Evolutionary conservation across 2,329 filamentous ascomycete genomes (phyloP), one percentile per base, ranked within the genome.

Genomic region (Cercospora zeina): DNA sequence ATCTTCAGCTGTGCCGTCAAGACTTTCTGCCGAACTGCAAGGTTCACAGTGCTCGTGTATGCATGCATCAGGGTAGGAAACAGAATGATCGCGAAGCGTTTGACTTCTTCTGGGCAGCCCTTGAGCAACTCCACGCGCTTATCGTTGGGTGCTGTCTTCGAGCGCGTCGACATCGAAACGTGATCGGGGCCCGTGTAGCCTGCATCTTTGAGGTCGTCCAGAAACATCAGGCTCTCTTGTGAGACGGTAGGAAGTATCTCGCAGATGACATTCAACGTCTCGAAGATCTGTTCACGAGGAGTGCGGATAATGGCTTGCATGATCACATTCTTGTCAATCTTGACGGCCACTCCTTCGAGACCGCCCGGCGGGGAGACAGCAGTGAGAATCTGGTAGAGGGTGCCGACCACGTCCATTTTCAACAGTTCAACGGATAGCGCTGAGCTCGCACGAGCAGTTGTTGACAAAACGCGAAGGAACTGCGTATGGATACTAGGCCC

Each of bases 221-320:
- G 72, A 63, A 80, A 81, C n/a, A 77, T 77, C 4, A 82, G 74
- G 37, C 79, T 79, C 56, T 84, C 81, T 54, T 81, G 82, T 11
- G 88, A 87, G 14, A 93, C 81, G 54, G 85, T 87, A 1, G 93
- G 93, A 36, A 99, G 82, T 31, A 99, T 81, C 78, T 99, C 95
- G 79, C 95, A 97, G 67, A 99, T 92, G 66, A 99, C 92, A 74
- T 97, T 97, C 66, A 99, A 83, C 1, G 96, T 97, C 79, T 99
- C 95, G 69, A 93, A 95, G 16, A 99, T 90, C 77, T 99, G 95
- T 69, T 99, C 96, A 61, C 93, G 88, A 6, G 95, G 95, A 42
- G 93, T 88, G 73, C 97, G 95, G 57, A 99, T 96, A 66, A 99
- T 82, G 37, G 96, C 92, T 78, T 99, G 95, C 96, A 99, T 99